phyloP scores from a whole-genome alignment of 164 flowering plant genomes.

The grape (Vitis vinifera) region DNA sequence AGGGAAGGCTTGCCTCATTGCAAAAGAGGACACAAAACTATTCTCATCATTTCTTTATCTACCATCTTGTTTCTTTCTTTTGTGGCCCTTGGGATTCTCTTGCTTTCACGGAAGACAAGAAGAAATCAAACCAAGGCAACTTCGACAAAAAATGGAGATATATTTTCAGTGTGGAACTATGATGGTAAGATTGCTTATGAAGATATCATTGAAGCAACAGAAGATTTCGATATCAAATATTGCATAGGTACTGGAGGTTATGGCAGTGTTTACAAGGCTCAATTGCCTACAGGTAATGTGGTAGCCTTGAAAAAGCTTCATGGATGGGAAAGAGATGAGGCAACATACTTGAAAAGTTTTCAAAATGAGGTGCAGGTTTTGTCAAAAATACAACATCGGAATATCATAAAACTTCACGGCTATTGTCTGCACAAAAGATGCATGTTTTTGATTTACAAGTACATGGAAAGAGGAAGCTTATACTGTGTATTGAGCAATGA shows the following conservation, averaged over 20 bases:
- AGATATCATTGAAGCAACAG: neutral
- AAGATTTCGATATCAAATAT: no score
- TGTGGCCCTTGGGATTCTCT: no score
- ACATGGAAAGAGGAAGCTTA: neutral
- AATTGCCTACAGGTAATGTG: neutral
- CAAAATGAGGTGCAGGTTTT: neutral
- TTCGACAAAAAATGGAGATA: neutral
- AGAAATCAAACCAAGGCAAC: no score
- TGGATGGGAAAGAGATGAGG: no score
- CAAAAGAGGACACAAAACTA: neutral
- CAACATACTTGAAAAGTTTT: neutral
- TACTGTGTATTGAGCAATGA: neutral
- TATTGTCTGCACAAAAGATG: neutral
- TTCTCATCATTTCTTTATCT: no score
- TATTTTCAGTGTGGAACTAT: neutral
- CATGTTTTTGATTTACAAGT: neutral
- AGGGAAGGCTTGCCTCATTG: neutral
- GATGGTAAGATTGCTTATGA: neutral
- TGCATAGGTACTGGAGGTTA: no score
- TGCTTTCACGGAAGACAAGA: neutral
- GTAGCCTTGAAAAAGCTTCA: neutral
- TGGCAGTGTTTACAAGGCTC: no score
- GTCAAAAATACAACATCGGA: neutral
- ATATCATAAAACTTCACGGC: neutral
- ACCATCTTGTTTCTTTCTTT: neutral